These are phyloP conservation scores for Castanospermum australe DNA, from an alignment of 306 rosid species.

Conservation along the genomic window DNA sequence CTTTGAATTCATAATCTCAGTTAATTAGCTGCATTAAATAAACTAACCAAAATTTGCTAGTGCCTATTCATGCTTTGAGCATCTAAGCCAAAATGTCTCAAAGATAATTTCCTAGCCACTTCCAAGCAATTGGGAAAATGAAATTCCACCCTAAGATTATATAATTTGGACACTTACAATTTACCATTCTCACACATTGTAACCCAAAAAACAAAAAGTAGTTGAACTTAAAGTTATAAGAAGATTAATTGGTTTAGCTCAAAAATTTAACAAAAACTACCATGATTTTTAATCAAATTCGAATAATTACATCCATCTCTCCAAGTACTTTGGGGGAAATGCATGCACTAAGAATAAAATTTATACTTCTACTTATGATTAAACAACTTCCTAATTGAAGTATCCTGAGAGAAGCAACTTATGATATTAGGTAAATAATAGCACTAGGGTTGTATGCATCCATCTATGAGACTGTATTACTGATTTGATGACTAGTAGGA, in stretches of 20 bases:
- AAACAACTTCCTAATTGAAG: slow-evolving; percentile 14
- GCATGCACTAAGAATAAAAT: background rate
- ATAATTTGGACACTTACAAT: background rate
- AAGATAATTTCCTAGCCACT: background rate
- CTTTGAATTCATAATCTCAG: background rate
- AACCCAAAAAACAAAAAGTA: background rate
- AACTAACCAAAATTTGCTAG: background rate
- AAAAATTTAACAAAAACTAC: background rate
- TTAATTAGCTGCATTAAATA: background rate
- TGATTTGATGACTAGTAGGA: slow-evolving; percentile 40
- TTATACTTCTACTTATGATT: background rate
- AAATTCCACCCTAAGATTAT: background rate
- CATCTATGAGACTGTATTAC: slow-evolving; percentile 24
- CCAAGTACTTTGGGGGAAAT: background rate
- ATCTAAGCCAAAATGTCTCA: background rate
- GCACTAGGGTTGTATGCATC: slow-evolving; percentile 33
- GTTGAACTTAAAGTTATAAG: background rate
- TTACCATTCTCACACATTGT: background rate
- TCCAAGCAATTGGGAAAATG: background rate
- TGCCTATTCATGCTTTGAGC: background rate
- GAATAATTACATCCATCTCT: background rate
- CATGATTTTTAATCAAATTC: background rate
- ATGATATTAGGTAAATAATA: slow-evolving; percentile 9
- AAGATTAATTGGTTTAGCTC: background rate
- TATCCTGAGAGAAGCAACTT: background rate